A percentile compares a stretch with the other conserved stretches of the same genome.
Conservation (phyloP, 345 rosid genomes). For the Populus ilicifolia region DNA sequence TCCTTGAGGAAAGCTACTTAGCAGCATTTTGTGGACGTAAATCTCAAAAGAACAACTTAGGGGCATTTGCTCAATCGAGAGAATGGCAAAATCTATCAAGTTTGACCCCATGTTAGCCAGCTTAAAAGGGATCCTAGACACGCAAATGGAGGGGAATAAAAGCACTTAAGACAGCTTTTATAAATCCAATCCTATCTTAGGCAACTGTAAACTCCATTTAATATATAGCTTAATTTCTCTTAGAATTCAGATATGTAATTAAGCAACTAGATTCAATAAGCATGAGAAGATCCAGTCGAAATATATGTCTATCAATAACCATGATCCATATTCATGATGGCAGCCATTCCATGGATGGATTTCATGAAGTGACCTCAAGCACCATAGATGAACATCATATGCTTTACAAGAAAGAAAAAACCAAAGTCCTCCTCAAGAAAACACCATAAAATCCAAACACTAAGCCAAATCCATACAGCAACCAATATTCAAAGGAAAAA, state of each 20-base stretch:
- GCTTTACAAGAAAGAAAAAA: not conserved
- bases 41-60: not conserved
- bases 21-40: not conserved
- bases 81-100: not conserved
- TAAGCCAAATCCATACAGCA: not conserved
- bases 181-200: not conserved
- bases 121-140: too few species aligned
- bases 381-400: not conserved
- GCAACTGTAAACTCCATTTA: not conserved
- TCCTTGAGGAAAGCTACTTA: not conserved
- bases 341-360: not conserved
- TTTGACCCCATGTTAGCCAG: not conserved
- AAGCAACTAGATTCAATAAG: not conserved
- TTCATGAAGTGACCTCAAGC: not conserved
- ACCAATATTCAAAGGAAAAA: not conserved
- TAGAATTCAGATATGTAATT: not conserved
- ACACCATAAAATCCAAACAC: not conserved
- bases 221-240: not conserved
- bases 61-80: not conserved
- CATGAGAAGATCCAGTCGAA: not conserved
- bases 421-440: not conserved
- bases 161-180: too few species aligned
- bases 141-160: too few species aligned
- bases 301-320: not conserved
- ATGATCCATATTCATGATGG: too few species aligned